phyloP scores from a whole-genome alignment of 495 filamentous ascomycete genomes.

The Letharia columbiana region DNA sequence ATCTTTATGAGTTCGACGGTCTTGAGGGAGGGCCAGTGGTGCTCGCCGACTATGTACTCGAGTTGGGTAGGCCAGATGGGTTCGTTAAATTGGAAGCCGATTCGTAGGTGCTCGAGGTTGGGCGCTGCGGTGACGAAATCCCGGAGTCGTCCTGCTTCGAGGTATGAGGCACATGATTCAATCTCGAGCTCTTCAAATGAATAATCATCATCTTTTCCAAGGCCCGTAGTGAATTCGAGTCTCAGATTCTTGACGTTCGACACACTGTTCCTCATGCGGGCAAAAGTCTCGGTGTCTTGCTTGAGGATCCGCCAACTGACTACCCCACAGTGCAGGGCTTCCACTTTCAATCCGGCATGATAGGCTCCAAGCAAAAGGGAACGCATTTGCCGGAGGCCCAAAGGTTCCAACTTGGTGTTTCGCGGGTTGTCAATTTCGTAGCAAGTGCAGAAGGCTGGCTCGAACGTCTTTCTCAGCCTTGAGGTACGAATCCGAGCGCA shows the following conservation, averaged over 20 bases:
- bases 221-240: background rate
- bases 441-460: background rate
- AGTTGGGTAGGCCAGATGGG: background rate
- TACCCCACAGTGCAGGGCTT: background rate
- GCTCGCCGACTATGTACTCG: background rate
- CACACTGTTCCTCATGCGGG: background rate
- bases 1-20: background rate
- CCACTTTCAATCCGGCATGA: background rate
- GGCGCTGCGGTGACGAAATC: conserved; percentile 5
- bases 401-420: background rate
- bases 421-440: background rate
- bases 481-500: background rate
- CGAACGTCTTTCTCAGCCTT: background rate
- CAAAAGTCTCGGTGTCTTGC: background rate
- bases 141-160: background rate
- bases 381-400: conserved; percentile 1
- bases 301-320: conserved; percentile 1
- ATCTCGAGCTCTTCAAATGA: background rate
- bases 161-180: background rate
- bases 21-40: background rate
- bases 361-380: background rate
- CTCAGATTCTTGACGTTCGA: background rate
- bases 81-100: background rate
- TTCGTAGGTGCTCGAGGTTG: background rate
- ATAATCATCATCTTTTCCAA: background rate